A percentile compares a stretch with the other conserved stretches of the same genome.
Evolutionary conservation across 2,329 filamentous ascomycete genomes (phyloP).

Genomic region (Nemania abortiva): DNA sequence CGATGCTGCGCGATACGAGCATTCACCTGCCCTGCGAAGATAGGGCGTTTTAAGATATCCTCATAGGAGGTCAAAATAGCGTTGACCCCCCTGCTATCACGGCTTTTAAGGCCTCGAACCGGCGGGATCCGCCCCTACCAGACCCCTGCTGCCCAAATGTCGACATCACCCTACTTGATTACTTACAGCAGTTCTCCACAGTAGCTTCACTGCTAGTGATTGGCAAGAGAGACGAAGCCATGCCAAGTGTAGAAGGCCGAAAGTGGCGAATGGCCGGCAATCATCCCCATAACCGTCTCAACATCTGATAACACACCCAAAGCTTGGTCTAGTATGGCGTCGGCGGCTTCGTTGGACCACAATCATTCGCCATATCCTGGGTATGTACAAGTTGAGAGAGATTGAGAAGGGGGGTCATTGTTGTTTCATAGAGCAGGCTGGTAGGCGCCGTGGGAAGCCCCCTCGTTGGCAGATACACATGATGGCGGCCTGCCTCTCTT

Average conservation of each 20-base stretch:
- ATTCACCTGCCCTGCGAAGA: neutral
- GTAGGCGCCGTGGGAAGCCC: constrained; percentile 11
- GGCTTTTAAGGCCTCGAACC: constrained; percentile 22
- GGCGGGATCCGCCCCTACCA: constrained; percentile 30
- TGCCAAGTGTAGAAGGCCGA: constrained; percentile 38
- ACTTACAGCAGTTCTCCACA: constrained; percentile 15
- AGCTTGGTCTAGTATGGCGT: constrained; percentile 6
- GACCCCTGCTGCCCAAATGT: constrained; percentile 28
- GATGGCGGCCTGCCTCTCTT: constrained; percentile 37
- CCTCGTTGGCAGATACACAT: constrained; percentile 15
- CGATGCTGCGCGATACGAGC: neutral
- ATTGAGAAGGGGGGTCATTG: constrained; percentile 15
- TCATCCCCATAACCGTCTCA: neutral
- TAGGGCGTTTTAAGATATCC: constrained; percentile 7
- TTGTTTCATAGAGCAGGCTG: constrained; percentile 18
- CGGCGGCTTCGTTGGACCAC: constrained; percentile 19
- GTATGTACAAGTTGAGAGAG: constrained; percentile 16
- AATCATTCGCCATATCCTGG: constrained; percentile 2
- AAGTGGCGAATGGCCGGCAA: constrained; percentile 16
- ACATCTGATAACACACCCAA: constrained; percentile 8
- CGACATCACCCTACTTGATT: constrained; percentile 25
- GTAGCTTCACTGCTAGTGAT: constrained; percentile 15
- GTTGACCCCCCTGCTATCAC: constrained; percentile 13
- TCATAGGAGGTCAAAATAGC: constrained; percentile 6
- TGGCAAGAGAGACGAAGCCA: constrained; percentile 29